Conservation (phyloP, 75 land plant species). For the Pinus albicaulis region DNA sequence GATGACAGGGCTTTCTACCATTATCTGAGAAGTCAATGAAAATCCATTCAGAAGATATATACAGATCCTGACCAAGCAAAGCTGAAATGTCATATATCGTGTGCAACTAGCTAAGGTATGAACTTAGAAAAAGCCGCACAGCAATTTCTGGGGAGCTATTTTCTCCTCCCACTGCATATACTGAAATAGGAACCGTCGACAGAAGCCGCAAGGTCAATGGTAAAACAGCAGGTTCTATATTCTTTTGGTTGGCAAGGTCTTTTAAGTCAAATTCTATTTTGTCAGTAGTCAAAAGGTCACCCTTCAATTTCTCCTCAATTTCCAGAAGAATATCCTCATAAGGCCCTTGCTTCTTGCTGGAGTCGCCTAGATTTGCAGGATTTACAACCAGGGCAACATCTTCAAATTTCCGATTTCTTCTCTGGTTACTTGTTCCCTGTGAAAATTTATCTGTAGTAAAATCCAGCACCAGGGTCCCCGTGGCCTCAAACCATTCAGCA, state of each 20-base stretch:
- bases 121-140: conserved; percentile 64
- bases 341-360: not conserved
- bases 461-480: conserved; percentile 74
- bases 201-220: conserved; percentile 70
- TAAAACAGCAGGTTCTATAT: conserved; percentile 57
- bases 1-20: not conserved
- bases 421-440: conserved; percentile 24
- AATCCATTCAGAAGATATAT: not conserved
- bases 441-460: conserved; percentile 22
- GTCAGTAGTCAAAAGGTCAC: conserved; percentile 14
- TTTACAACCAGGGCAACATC: conserved; percentile 63
- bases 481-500: conserved; percentile 86
- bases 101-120: conserved; percentile 38
- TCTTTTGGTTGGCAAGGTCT: conserved; percentile 12
- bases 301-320: conserved; percentile 26
- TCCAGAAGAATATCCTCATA: conserved; percentile 25
- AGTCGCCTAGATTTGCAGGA: conserved; percentile 25
- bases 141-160: conserved; percentile 77
- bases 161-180: conserved; percentile 80
- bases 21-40: not conserved
- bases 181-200: conserved; percentile 69
- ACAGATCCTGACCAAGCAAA: conserved; percentile 7
- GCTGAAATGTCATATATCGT: not conserved
- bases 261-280: conserved; percentile 8
- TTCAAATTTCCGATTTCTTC: conserved; percentile 42